Evolutionary conservation across 257 asterid species (phyloP).

Genomic region (Cordia subcordata): DNA sequence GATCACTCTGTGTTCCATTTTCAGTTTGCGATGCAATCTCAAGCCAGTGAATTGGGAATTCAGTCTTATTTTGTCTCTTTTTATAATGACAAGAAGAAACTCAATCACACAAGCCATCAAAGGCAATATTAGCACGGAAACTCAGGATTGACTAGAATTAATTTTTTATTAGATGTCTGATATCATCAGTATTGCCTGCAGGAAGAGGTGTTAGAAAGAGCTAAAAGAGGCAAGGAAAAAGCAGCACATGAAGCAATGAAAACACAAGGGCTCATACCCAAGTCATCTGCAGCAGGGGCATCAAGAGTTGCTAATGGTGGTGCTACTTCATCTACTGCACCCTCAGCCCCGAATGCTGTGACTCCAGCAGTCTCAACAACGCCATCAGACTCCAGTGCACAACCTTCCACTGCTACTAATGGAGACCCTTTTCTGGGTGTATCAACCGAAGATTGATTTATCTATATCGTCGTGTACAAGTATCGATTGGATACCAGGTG

Average conservation of each 20-base stretch:
- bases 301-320: conserved; percentile 24
- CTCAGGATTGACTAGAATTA: background rate
- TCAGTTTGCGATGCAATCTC: too few relatives aligned
- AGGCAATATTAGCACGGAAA: too few relatives aligned
- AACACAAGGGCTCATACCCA: conserved; percentile 35
- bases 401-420: conserved; percentile 2
- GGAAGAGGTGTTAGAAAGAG: conserved; percentile 88
- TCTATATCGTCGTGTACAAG: background rate
- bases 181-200: conserved; percentile 15
- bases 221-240: conserved; percentile 65
- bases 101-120: background rate
- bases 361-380: conserved; percentile 10
- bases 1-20: too few relatives aligned
- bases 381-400: conserved; percentile 7
- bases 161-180: background rate
- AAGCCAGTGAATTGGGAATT: too few relatives aligned
- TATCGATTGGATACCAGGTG: background rate
- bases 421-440: conserved; percentile 32
- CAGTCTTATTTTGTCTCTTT: too few relatives aligned
- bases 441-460: conserved; percentile 31
- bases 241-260: conserved; percentile 65
- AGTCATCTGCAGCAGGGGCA: conserved; percentile 21
- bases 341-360: conserved; percentile 15
- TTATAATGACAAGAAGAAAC: background rate
- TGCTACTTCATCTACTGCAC: conserved; percentile 8